Percentiles rank a stretch among this genome's conserved stretches.
phyloP scores from a whole-genome alignment of 2,329 filamentous ascomycete species.

The Cryphonectria carpinicola region DNA sequence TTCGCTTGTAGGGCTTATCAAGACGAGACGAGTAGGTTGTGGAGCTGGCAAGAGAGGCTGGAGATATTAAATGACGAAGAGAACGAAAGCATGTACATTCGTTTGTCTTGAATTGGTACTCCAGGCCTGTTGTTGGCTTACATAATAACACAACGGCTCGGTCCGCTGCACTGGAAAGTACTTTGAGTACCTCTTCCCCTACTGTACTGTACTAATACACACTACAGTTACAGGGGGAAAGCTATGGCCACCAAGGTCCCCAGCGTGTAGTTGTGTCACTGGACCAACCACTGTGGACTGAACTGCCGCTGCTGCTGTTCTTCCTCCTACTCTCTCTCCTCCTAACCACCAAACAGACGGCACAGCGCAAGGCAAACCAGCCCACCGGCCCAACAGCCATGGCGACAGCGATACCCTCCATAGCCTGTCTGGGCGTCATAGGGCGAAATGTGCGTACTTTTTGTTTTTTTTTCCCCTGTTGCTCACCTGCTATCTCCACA shows the following conservation, averaged over 20 bases:
- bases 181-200: too few species aligned
- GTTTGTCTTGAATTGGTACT: too few species aligned
- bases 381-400: constrained; percentile 40
- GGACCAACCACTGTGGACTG: background rate
- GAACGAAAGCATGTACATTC: too few species aligned
- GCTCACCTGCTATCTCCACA: background rate
- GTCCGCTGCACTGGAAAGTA: background rate
- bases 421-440: constrained; percentile 92
- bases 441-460: constrained; percentile 76
- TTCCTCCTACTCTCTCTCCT: background rate
- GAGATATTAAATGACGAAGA: background rate
- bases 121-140: background rate
- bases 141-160: background rate
- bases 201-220: background rate
- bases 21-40: background rate
- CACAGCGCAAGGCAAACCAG: background rate
- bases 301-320: background rate
- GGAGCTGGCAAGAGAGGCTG: background rate
- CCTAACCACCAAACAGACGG: background rate
- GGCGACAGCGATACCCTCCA: constrained; percentile 71
- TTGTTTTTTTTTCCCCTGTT: constrained; percentile 19
- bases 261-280: background rate
- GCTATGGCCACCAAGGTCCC: constrained; percentile 15
- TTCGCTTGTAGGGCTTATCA: background rate
- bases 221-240: background rate